These are phyloP conservation scores for Colletotrichum liaoningense DNA, from an alignment of 2,329 filamentous ascomycete genomes.

Conservation along the genomic window DNA sequence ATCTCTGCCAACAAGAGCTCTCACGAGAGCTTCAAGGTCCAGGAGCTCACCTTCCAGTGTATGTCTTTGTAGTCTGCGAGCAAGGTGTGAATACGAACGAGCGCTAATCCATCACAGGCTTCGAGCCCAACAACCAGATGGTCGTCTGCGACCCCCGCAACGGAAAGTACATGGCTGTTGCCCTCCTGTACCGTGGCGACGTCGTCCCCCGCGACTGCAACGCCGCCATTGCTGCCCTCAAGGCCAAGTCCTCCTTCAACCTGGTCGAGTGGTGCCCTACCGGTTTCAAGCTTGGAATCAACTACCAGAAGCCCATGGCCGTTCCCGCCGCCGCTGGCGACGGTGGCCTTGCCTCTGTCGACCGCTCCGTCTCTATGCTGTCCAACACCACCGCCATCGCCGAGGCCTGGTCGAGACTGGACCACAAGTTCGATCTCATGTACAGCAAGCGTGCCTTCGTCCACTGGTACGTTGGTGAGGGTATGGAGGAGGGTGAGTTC, in stretches of 20 bases:
- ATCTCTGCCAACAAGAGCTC: conserved; percentile 80
- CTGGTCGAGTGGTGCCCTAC: conserved; percentile 82
- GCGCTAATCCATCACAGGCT: conserved; percentile 61
- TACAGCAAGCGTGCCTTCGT: conserved; percentile 83
- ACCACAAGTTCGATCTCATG: conserved; percentile 83
- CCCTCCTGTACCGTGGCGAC: conserved; percentile 78
- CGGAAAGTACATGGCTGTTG: conserved; percentile 82
- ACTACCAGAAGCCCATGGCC: conserved; percentile 75
- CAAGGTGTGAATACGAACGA: background rate
- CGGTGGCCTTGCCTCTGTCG: conserved; percentile 70
- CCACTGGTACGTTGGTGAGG: conserved; percentile 87
- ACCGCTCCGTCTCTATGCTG: conserved; percentile 76
- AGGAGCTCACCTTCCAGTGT: conserved; percentile 82
- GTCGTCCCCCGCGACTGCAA: conserved; percentile 78
- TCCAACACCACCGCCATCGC: conserved; percentile 82
- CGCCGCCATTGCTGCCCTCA: conserved; percentile 73
- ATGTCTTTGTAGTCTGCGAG: conserved; percentile 46
- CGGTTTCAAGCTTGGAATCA: conserved; percentile 81
- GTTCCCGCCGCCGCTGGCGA: conserved; percentile 65
- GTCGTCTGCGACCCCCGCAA: conserved; percentile 80
- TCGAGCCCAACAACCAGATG: conserved; percentile 85
- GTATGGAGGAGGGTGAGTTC: conserved; percentile 94
- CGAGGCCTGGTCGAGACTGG: conserved; percentile 78
- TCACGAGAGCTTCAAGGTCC: conserved; percentile 89
- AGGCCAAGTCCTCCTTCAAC: conserved; percentile 79